Evolutionary conservation across 345 rosid species (phyloP).

Genomic region (Arabidopsis suecica): DNA sequence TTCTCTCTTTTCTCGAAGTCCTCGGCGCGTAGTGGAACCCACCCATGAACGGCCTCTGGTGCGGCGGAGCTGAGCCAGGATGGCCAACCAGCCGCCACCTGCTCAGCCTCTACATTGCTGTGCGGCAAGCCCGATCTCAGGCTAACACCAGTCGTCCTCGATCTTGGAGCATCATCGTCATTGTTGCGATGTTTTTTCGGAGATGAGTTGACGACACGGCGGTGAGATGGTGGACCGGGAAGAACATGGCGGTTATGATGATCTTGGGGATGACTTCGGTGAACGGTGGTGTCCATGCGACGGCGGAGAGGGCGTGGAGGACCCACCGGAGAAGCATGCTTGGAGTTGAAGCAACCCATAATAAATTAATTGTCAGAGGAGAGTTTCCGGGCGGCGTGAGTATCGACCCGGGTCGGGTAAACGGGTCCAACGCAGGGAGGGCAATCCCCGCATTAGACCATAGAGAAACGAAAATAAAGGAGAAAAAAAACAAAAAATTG

Average conservation of each 20-base stretch:
- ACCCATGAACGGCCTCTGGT: conserved; percentile 72
- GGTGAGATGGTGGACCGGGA: conserved; percentile 36
- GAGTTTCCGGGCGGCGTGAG: conserved; percentile 47
- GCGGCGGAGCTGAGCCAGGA: conserved; percentile 78
- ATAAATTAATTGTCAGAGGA: conserved; percentile 19
- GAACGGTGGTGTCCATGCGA: conserved; percentile 15
- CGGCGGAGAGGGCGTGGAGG: conserved; percentile 34
- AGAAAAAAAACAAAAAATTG: conserved; percentile 7
- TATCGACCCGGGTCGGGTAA: conserved; percentile 70
- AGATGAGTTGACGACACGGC: conserved; percentile 39
- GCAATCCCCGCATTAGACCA: conserved; percentile 55
- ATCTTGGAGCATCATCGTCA: conserved; percentile 42
- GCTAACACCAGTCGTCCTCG: conserved; percentile 50
- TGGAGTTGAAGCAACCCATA: conserved; percentile 84
- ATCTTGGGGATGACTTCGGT: conserved; percentile 42
- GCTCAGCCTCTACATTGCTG: conserved; percentile 64
- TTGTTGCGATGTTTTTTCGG: conserved; percentile 43
- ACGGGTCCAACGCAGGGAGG: conserved; percentile 56
- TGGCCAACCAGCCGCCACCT: conserved; percentile 81
- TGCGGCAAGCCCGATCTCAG: conserved; percentile 53
- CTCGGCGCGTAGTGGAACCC: conserved; percentile 72
- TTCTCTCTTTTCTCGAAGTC: conserved; percentile 78
- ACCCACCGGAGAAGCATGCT: conserved; percentile 50
- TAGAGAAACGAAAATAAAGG: conserved; percentile 29
- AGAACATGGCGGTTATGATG: conserved; percentile 38